phyloP scores from a whole-genome alignment of 2,329 filamentous ascomycete genomes.

The Cladosporium sp. region DNA sequence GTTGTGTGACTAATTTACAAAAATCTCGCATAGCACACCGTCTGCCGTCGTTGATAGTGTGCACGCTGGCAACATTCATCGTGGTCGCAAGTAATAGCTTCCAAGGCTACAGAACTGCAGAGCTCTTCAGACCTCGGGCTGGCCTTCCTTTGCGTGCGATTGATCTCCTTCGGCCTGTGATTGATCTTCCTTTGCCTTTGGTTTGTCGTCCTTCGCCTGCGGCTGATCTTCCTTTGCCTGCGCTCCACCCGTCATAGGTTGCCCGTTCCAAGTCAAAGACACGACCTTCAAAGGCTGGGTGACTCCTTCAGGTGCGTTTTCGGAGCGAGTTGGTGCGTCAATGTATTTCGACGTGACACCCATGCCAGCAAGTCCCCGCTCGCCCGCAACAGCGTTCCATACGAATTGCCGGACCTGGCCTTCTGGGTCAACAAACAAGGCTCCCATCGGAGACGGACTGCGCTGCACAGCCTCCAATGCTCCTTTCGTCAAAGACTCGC shows the following conservation, averaged over 20 bases:
- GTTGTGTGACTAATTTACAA: no score
- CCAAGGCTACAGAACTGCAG: no score
- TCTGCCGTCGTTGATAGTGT: no score
- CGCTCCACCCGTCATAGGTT: no score
- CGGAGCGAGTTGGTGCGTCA: not conserved
- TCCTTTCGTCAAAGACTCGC: slow-evolving; percentile 69
- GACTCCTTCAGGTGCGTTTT: not conserved
- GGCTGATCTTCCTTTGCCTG: no score
- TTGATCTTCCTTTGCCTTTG: no score
- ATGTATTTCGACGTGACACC: slow-evolving; percentile 24
- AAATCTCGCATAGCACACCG: no score
- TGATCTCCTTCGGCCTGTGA: no score
- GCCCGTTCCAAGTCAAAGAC: slow-evolving; percentile 27
- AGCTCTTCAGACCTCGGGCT: slow-evolving; percentile 9
- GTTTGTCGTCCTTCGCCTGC: no score
- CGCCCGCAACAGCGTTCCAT: slow-evolving; percentile 64
- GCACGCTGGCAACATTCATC: no score
- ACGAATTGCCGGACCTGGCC: slow-evolving; percentile 63
- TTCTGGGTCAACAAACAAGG: slow-evolving; percentile 54
- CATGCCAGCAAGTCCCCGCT: slow-evolving; percentile 56
- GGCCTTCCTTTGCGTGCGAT: no score
- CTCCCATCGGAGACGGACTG: slow-evolving; percentile 68
- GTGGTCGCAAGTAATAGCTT: no score
- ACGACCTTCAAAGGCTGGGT: slow-evolving; percentile 15
- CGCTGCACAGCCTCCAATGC: slow-evolving; percentile 66